Percentiles rank a stretch among this genome's conserved stretches.
Evolutionary conservation across 108 stramenopile genomes (phyloP).

Genomic region (Fragilaria radians): DNA sequence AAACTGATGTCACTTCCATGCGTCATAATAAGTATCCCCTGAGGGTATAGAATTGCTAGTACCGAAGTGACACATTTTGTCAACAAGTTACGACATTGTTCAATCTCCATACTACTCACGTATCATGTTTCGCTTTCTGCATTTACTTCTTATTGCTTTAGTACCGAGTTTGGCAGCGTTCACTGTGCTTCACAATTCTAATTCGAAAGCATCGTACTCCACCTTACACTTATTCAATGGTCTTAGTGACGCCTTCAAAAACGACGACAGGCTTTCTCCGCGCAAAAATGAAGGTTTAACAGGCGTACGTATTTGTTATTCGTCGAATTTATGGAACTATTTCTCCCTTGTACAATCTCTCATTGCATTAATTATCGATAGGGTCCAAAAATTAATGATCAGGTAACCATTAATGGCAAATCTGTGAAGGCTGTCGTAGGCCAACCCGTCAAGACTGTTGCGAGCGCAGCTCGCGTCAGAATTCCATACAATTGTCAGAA

Average conservation of each 20-base stretch:
- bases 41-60: no score
- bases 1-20: no score
- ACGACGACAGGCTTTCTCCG: constrained; percentile 67
- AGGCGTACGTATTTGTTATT: background rate
- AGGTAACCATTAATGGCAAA: constrained; percentile 81
- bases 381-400: constrained; percentile 70
- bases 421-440: constrained; percentile 62
- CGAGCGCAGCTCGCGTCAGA: constrained; percentile 63
- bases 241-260: constrained; percentile 67
- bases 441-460: constrained; percentile 72
- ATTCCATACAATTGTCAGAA: constrained; percentile 83
- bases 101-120: background rate
- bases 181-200: background rate
- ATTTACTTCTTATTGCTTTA: background rate
- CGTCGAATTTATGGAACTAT: background rate
- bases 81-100: no score
- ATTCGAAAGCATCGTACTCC: constrained; percentile 23
- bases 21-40: no score
- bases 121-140: background rate
- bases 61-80: no score
- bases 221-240: constrained; percentile 54
- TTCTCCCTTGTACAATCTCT: background rate
- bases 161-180: background rate
- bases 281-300: constrained; percentile 62
- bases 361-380: constrained; percentile 4